Base-by-base conservation (phyloP, 2,329 filamentous ascomycete genomes). In the Verticillium longisporum region DNA sequence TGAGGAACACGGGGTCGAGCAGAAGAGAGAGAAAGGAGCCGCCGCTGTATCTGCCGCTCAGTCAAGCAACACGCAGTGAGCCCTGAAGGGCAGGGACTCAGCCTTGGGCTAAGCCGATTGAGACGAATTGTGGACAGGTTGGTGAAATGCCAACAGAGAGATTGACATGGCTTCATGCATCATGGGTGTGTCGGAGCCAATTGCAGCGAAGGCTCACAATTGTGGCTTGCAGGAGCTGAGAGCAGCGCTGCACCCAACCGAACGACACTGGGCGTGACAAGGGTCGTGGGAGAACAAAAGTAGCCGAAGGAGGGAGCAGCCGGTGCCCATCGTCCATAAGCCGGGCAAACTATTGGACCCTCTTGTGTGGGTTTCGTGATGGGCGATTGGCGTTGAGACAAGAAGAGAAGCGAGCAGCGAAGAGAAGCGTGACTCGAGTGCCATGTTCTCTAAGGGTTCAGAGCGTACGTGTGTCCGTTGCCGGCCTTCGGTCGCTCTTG, bases 221-320 rank as follows among this genome's bases (percentile, higher is more conserved):
- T 63, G 67, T 72, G 69, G 68, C 68, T 72, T 74, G 70, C 73
- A 73, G 68, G 65, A 75, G 74, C 73, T 76, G 74, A 75, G 54
- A 55, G 54, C 10, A 33, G 54, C 32, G 54, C 54, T 50, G 45
- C 45, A 50, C 45, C n/a, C 7, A 50, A 18, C 45, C 45, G n/a
- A 9, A 50, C n/a, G 45, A 50, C 45, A 26, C 45, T 13, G 45
- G 45, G 45, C 45, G 18, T 26, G 45, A n/a, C 45, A 55, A 59
- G 38, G 57, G 50, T 59, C 32, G 57, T 45, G 13, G 57, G 50
- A 54, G 57, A 32, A 0, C 92, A 92, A 71, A 96, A 95, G 74
- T 95, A 96, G 63, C 92, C 83, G 68, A 96, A 96, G 72, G 95
- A 97, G 0, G 92, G 92, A 65, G 96, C 90, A 50, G 45, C 45